phyloP scores from a whole-genome alignment of 2,329 filamentous ascomycete species.

The Xylaria sp. region DNA sequence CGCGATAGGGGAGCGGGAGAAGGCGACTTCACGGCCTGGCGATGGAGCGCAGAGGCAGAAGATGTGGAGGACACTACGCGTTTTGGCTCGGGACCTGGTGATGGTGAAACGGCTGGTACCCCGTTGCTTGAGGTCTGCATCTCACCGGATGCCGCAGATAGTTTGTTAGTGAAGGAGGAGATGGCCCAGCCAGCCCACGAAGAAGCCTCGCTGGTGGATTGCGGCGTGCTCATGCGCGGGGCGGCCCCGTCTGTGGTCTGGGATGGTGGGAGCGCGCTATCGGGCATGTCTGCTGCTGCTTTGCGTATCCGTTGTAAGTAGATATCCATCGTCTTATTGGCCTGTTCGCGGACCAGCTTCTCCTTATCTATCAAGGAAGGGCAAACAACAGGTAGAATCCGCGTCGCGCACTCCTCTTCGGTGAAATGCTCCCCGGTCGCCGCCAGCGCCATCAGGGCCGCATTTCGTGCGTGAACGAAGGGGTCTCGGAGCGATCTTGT shows the following conservation, averaged over 20 bases:
- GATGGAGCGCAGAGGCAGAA: constrained; percentile 68
- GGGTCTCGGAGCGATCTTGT: constrained; percentile 89
- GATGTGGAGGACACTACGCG: constrained; percentile 50
- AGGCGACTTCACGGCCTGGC: constrained; percentile 67
- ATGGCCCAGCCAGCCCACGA: constrained; percentile 97
- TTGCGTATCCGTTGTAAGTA: constrained; percentile 88
- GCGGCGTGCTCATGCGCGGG: constrained; percentile 83
- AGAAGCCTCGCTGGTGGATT: constrained; percentile 65
- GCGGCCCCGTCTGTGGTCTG: constrained; percentile 59
- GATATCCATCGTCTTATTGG: constrained; percentile 85
- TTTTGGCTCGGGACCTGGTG: constrained; percentile 52
- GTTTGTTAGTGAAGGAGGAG: constrained; percentile 96
- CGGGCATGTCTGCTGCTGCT: constrained; percentile 77
- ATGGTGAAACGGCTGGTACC: constrained; percentile 53
- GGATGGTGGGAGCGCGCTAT: constrained; percentile 77
- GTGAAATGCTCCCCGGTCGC: constrained; percentile 88
- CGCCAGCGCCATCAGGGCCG: constrained; percentile 83
- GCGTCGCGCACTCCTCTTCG: constrained; percentile 87
- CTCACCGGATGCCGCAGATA: constrained; percentile 84
- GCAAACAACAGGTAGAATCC: constrained; percentile 85
- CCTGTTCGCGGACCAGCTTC: constrained; percentile 91
- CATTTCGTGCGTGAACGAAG: constrained; percentile 93
- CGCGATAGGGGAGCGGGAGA: constrained; percentile 57
- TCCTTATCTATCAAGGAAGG: constrained; percentile 92
- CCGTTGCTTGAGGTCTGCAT: constrained; percentile 72